phyloP scores from a whole-genome alignment of 257 asterid species.

The Solanum chmielewskii region DNA sequence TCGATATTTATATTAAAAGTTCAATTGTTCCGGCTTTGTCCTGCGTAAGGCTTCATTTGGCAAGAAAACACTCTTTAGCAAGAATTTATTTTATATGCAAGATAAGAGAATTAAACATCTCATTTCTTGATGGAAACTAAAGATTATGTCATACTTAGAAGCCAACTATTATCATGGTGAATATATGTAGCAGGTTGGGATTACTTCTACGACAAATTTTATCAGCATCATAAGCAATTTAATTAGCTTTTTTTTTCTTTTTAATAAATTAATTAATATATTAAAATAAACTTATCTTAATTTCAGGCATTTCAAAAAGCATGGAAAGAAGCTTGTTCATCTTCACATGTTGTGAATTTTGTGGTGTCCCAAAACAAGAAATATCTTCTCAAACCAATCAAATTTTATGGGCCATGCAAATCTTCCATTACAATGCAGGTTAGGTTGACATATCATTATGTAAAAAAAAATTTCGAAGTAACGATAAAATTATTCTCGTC shows the following conservation, averaged over 20 bases:
- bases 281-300: background rate
- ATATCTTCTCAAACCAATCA: conserved; percentile 31
- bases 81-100: too few relatives aligned
- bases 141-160: background rate
- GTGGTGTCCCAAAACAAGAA: conserved; percentile 26
- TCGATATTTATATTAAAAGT: too few relatives aligned
- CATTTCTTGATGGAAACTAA: background rate
- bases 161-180: background rate
- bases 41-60: too few relatives aligned
- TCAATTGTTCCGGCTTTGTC: too few relatives aligned
- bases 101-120: background rate
- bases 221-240: background rate
- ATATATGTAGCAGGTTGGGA: background rate
- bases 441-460: background rate
- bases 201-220: background rate
- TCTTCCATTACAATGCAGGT: conserved; percentile 42
- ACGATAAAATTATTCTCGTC: background rate
- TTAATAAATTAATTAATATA: background rate
- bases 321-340: conserved; percentile 44
- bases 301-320: conserved; percentile 44
- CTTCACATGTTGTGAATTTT: conserved; percentile 15
- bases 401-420: conserved; percentile 56
- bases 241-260: background rate
- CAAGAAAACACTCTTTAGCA: too few relatives aligned
- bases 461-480: background rate